phyloP scores from a whole-genome alignment of 2,329 filamentous ascomycete genomes.

The Nemania diffusa region DNA sequence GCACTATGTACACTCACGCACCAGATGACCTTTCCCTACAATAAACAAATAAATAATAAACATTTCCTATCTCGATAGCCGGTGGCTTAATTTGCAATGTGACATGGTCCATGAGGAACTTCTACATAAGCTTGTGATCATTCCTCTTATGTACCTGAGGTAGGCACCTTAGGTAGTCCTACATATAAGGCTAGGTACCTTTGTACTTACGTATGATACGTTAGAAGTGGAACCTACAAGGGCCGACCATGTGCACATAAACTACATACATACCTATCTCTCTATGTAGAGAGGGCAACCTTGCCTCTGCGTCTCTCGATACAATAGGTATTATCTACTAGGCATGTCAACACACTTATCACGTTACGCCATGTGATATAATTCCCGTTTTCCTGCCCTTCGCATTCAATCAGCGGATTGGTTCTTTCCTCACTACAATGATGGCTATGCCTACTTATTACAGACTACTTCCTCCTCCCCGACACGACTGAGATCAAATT shows the following conservation, averaged over 20 bases:
- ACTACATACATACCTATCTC: too few species aligned
- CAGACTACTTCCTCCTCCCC: constrained; percentile 29
- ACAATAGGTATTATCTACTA: neutral
- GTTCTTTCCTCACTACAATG: constrained; percentile 25
- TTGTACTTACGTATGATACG: neutral
- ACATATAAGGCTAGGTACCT: too few species aligned
- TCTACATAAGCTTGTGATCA: neutral
- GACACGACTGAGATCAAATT: constrained; percentile 29
- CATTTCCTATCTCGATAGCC: too few species aligned
- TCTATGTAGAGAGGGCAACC: neutral
- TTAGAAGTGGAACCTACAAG: neutral
- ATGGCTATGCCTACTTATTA: constrained; percentile 38
- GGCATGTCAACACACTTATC: neutral
- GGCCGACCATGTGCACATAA: too few species aligned
- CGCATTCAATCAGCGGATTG: constrained; percentile 4
- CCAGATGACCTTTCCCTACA: neutral
- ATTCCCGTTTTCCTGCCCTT: constrained; percentile 6
- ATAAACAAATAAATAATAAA: too few species aligned
- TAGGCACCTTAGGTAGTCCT: neutral
- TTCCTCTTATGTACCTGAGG: neutral
- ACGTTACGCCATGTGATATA: constrained; percentile 24
- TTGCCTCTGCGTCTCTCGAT: neutral
- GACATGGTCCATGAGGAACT: neutral
- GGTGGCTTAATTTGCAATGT: neutral
- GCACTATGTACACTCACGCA: neutral